Base-by-base conservation (phyloP, 2,329 filamentous ascomycete genomes). In the Pseudopyricularia cyperi region DNA sequence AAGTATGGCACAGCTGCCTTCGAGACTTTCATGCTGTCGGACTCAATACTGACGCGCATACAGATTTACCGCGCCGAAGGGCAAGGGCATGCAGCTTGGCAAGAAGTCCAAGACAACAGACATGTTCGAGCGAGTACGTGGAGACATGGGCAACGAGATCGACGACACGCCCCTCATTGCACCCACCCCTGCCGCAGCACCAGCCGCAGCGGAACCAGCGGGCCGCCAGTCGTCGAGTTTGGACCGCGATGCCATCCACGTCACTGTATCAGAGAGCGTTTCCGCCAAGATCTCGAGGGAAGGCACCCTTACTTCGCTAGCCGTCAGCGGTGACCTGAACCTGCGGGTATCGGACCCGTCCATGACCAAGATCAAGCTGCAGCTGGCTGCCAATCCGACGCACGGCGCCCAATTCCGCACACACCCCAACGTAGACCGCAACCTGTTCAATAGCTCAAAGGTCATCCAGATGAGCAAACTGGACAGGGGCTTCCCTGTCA, bases 51-150 rank as follows among this genome's bases (percentile, higher is more conserved):
- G 4, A 51, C 58, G 56, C 39, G 56, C 51, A 12, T 28, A 28
- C 57, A 80, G 74, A 63, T 71, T 77, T 50, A 65, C 80, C 62
- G 80, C 87, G 50, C 79, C 84, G 54, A 89, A 94, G 71, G 89
- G 89, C 61, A 98, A 98, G 75, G 93, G 93, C 59, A 98, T 98
- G 94, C 91, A 97, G 69, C 76, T 98, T 53, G 93, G 93, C 69
- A 97, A 97, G 76, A 98, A 98, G 73, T 95, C 88, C 55, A 97
- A 97, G 75, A 90, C 88, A 22, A 95, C 87, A 30, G 91, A 95
- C 67, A 95, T 97, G 77, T 97, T 95, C 66, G 91, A 97, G 69
- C 87, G 90, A 62, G 90, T 98, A 33, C 85, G 89, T 58, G 88
- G 87, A 54, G 91, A 97, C 58, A 76, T 97, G 64, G 90, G 89